Evolutionary conservation across 2,329 filamentous ascomycete species (phyloP), one percentile per base, ranked within the genome.

Genomic region (Endocalyx cinctus): DNA sequence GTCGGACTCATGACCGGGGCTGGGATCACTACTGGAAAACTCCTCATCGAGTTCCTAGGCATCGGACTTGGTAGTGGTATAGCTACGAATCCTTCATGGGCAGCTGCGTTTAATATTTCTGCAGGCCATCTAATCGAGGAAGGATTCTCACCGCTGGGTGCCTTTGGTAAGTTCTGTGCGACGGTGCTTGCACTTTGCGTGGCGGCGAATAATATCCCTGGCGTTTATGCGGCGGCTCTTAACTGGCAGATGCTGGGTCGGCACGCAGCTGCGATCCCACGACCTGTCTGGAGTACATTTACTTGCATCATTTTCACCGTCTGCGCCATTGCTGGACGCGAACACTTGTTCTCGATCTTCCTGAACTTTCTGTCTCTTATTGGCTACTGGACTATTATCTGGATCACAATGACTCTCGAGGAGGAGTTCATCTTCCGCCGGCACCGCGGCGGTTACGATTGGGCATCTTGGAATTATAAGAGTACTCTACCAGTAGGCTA

Each of bases 331-430:
- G 79, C 70, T 1, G 80, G 81, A 1, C 69, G 78, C 11, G 66
- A 69, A 16, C 58, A 78, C 43, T 66, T 85, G 2, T 72, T 77
- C 1, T 67, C 67, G 17, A 81, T 84, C 37, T 82, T 84, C 51
- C 77, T 74, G 10, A 84, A 84, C 51, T 83, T 84, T 52, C 64
- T 84, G 5, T 77, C 78, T 0, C 59, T 84, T 15, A 84, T 84
- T 74, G 81, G 80, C 2, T 84, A 84, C 55, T 84, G 78, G 79
- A 69, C 82, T 12, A 69, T 71, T 2, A 80, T 84, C 29, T 62
- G 74, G 2, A 55, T 79, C 3, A 68, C 77, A 48, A 16, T 35
- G 3, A 31, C 33, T 5, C 27, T 38, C 13, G 27, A 18, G 5
- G 28, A 38, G 25, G 81, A 85, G 49, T 71, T 79, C 30, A 52